Evolutionary conservation across 1,284 basidiomycete genomes (phyloP).

Genomic region (Spongiforma sp.): DNA sequence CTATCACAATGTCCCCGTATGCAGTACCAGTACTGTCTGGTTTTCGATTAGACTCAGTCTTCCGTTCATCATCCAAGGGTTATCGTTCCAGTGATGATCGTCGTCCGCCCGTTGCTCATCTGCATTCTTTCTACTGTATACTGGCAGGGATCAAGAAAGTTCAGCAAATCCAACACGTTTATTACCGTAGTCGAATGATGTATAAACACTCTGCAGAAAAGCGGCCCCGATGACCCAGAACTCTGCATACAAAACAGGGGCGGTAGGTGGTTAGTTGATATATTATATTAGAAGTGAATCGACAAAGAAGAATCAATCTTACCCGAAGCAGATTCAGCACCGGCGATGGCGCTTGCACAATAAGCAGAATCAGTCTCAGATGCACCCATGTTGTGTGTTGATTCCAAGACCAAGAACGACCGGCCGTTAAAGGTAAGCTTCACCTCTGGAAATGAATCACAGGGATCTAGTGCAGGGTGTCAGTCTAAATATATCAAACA

Average conservation of each 20-base stretch:
- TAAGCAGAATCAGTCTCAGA: neutral
- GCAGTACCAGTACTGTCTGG: too few species aligned
- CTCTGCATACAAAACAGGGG: neutral
- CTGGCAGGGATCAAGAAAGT: slow-evolving; percentile 8
- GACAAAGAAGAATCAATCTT: neutral
- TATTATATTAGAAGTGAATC: neutral
- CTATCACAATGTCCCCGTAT: too few species aligned
- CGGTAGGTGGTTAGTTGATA: too few species aligned
- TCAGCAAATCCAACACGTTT: slow-evolving; percentile 18
- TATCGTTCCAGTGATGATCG: too few species aligned
- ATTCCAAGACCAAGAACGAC: too few species aligned
- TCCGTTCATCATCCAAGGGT: too few species aligned
- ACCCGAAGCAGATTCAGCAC: neutral
- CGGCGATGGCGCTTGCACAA: slow-evolving; percentile 15
- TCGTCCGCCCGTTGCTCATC: too few species aligned
- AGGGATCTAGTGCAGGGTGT: slow-evolving; percentile 13
- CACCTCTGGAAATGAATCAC: slow-evolving; percentile 11
- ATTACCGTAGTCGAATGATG: slow-evolving; percentile 16
- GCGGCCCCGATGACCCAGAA: slow-evolving; percentile 21
- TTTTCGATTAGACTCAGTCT: too few species aligned
- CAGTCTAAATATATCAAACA: neutral
- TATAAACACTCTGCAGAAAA: slow-evolving; percentile 20
- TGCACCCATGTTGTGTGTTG: too few species aligned
- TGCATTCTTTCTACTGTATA: neutral
- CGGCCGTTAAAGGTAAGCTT: neutral